Evolutionary conservation across 1,139 yeast genomes (phyloP).

Genomic region (Candida buenavistaensis): DNA sequence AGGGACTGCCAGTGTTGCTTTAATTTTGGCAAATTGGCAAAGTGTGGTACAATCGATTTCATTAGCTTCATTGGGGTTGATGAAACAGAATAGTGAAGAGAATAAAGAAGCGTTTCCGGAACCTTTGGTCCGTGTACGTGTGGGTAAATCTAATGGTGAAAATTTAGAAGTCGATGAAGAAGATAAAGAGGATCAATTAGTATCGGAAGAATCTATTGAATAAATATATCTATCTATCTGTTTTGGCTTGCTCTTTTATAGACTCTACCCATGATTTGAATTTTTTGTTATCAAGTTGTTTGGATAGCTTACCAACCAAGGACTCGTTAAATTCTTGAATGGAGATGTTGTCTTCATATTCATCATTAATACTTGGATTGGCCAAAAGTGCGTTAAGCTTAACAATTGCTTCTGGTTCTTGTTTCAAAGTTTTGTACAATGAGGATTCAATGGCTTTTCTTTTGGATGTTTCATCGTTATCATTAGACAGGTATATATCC

Average conservation of each 20-base stretch:
- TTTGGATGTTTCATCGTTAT: conserved; percentile 47
- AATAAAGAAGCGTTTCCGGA: conserved; percentile 49
- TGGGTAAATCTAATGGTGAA: conserved; percentile 32
- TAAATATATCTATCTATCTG: conserved; percentile 1
- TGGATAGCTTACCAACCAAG: conserved; percentile 16
- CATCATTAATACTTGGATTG: conserved; percentile 9
- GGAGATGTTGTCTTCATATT: conserved; percentile 13
- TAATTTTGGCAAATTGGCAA: conserved; percentile 68
- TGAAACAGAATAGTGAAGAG: conserved; percentile 47
- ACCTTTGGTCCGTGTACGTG: conserved; percentile 64
- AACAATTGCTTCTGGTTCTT: conserved; percentile 6
- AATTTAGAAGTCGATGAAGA: conserved; percentile 7
- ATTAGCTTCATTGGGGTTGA: conserved; percentile 62
- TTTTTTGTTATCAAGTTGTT: conserved; percentile 19
- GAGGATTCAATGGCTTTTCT: conserved; percentile 41
- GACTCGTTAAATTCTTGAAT: conserved; percentile 17
- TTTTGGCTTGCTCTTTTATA: conserved; percentile 18
- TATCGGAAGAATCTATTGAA: conserved; percentile 2
- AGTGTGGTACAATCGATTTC: conserved; percentile 65
- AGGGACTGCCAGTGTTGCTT: conserved; percentile 59
- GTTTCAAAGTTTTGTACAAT: conserved; percentile 45
- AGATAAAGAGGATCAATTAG: conserved; percentile 7
- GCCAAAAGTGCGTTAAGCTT: conserved; percentile 14
- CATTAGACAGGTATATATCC: conserved; percentile 46
- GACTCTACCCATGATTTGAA: conserved; percentile 30